Evolutionary conservation across 2,329 filamentous ascomycete species (phyloP), one percentile per base, ranked within the genome.

Genomic region (Curvularia eragrostidis): DNA sequence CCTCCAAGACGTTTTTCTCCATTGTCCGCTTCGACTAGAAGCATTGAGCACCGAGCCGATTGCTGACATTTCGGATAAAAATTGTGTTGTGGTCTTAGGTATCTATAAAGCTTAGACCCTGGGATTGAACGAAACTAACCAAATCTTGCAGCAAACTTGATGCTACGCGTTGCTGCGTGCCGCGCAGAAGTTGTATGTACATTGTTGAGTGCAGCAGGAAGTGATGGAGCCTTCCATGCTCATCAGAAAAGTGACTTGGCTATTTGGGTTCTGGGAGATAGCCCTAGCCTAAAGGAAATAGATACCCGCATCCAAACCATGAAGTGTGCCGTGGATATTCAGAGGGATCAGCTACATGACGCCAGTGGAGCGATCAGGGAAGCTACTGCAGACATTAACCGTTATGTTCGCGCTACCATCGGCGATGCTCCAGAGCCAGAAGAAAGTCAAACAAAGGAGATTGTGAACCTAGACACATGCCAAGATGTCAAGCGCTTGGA

Each of bases 201-300:
- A 48, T 18, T 61, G 7, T 28, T 61, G 12, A 56, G 47, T 46
- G 21, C 39, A 7, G 13, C 3, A 6, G 5, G 34, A 18, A 24
- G 5, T 2, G 12, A 42, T 43, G 6, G 28, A 44, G 32, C 30
- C 38, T 19, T 44, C 19, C 1, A 44, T 55, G 19, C 42, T 3
- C 23, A 36, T 3, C 7, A 49, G 13, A 55, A 24, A 50, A 46
- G 10, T 6, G 23, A 50, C 23, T n/a, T 60, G n/a, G 57, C 53
- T 38, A 4, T 50, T 3, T 60, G n/a, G 34, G 54, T 61, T 5
- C 19, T 61, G 4, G 39, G 21, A 42, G 46, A 32, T 3, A 46
- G 34, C 26, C 26, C 47, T 7, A 58, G 59, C 30, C 30, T 62
- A 48, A 7, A 59, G 13, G 42, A 62, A n/a, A 57, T 62, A 47